A percentile compares a stretch with the other conserved stretches of the same genome.
phyloP scores from a whole-genome alignment of 805 yeast genomes.

The Starmerella bombicola region DNA sequence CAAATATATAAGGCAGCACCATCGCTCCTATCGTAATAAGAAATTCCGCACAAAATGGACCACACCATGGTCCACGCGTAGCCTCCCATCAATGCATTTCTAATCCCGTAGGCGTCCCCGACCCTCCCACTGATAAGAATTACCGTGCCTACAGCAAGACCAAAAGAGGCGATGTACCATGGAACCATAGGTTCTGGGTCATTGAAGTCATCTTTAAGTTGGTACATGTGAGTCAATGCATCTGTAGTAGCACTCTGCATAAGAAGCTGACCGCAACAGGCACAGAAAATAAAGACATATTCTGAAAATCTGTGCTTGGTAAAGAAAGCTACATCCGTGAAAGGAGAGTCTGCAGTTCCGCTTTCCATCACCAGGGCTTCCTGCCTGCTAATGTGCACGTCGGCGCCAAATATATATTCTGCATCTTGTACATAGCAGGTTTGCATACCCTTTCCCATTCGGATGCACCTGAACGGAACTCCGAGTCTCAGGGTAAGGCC shows the following conservation, averaged over 20 bases:
- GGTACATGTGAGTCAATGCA: slow-evolving; percentile 24
- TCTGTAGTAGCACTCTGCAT: slow-evolving; percentile 33
- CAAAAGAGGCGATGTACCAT: slow-evolving; percentile 65
- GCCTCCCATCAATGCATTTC: slow-evolving; percentile 42
- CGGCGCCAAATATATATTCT: no score
- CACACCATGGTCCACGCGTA: slow-evolving; percentile 45
- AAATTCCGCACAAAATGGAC: slow-evolving; percentile 48
- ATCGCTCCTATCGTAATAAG: slow-evolving; percentile 34
- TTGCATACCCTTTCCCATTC: no score
- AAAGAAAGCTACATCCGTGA: slow-evolving; percentile 16
- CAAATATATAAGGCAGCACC: slow-evolving; percentile 23
- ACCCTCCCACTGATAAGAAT: slow-evolving; percentile 54
- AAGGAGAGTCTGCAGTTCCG: no score
- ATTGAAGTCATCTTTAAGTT: slow-evolving; percentile 27
- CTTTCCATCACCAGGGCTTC: no score
- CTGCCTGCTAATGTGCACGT: no score
- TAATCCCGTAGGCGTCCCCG: slow-evolving; percentile 63
- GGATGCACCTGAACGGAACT: no score
- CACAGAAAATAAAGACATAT: slow-evolving; percentile 23
- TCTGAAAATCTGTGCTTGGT: slow-evolving; percentile 8
- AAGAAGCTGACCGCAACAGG: slow-evolving; percentile 29
- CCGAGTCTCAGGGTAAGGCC: no score
- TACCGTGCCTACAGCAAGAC: slow-evolving; percentile 60
- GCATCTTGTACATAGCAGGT: no score
- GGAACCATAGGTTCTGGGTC: slow-evolving; percentile 27